Percentiles rank a stretch among this genome's conserved stretches.
Conservation (phyloP, 176 grass and related monocot genomes). For the Alopecurus myosuroides region DNA sequence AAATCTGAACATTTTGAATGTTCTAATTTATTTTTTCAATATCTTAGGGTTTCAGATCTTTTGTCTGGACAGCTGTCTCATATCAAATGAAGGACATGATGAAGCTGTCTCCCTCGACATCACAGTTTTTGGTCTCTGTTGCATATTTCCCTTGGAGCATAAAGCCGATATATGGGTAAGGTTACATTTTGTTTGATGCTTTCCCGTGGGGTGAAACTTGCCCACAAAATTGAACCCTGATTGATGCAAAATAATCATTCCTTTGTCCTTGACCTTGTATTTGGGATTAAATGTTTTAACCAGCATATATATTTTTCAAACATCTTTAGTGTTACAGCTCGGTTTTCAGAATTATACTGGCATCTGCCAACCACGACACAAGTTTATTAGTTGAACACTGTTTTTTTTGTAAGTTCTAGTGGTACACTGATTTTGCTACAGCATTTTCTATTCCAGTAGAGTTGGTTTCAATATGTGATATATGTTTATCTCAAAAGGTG, state of each 20-base stretch:
- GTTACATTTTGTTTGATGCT: neutral
- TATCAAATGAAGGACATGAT: conserved; percentile 84
- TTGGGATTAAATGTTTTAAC: neutral
- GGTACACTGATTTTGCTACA: neutral
- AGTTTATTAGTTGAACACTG: neutral
- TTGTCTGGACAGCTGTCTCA: conserved; percentile 76
- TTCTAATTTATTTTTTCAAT: neutral
- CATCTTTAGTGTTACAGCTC: neutral
- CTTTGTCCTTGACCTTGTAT: neutral
- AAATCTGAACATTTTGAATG: neutral
- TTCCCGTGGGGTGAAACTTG: neutral
- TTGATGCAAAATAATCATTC: neutral
- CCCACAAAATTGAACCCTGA: neutral
- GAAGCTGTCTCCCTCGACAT: conserved; percentile 62
- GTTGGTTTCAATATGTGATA: neutral
- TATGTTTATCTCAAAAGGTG: neutral
- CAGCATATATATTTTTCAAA: neutral
- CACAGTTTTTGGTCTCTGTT: conserved; percentile 65
- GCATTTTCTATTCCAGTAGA: neutral
- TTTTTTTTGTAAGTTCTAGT: neutral
- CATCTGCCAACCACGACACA: neutral
- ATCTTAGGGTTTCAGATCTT: conserved; percentile 77
- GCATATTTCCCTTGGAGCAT: conserved; percentile 80
- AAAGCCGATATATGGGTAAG: conserved; percentile 75
- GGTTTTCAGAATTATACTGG: neutral